Evolutionary conservation across 371 early-diverging fungal genomes (phyloP).

Genomic region (Mucor ambiguus): DNA sequence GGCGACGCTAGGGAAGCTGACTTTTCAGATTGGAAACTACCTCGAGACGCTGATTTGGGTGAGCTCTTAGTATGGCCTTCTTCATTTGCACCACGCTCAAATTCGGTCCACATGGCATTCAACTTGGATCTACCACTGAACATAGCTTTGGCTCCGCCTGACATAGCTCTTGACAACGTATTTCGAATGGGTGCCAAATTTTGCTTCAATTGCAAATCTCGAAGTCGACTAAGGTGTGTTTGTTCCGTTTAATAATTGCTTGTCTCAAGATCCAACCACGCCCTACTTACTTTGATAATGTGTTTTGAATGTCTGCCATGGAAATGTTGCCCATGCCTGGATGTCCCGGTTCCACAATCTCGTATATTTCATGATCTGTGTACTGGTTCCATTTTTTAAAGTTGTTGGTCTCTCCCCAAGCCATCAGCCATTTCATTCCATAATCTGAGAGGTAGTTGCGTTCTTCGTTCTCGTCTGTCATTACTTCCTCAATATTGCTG

Average conservation of each 20-base stretch:
- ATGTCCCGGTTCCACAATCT: constrained; percentile 72
- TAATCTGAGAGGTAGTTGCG: constrained; percentile 68
- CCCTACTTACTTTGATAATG: constrained; percentile 56
- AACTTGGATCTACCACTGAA: constrained; percentile 54
- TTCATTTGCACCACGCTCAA: constrained; percentile 14
- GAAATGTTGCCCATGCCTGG: constrained; percentile 69
- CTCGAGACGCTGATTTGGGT: background rate
- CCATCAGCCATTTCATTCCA: constrained; percentile 63
- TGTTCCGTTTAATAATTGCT: background rate
- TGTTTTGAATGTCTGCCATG: constrained; percentile 63
- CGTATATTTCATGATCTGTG: constrained; percentile 69
- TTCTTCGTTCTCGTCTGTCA: constrained; percentile 48
- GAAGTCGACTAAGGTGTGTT: constrained; percentile 34
- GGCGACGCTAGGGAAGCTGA: background rate
- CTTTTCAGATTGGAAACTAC: background rate
- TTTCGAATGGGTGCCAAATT: constrained; percentile 63
- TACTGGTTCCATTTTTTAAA: constrained; percentile 71
- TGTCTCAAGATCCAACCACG: background rate
- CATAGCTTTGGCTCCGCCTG: constrained; percentile 53
- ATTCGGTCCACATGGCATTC: constrained; percentile 60
- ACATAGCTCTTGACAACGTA: constrained; percentile 63
- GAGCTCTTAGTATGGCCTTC: background rate
- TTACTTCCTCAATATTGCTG: constrained; percentile 32
- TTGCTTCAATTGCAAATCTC: constrained; percentile 63
- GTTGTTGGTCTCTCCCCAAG: constrained; percentile 74